phyloP scores from a whole-genome alignment of 257 asterid genomes.

The Handroanthus guayacan region DNA sequence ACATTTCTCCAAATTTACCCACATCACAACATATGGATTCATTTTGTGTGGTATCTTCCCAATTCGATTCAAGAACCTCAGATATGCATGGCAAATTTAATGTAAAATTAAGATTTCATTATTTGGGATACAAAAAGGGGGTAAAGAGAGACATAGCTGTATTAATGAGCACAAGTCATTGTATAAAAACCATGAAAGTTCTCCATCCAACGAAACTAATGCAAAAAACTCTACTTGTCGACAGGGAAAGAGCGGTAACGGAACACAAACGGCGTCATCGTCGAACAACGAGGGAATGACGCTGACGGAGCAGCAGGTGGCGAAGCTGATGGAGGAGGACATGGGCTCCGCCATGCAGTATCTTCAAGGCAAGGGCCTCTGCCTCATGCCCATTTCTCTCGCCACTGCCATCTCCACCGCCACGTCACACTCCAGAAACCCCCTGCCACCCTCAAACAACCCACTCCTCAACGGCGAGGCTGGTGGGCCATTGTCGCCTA shows the following conservation, averaged over 20 bases:
- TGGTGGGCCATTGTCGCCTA: slow-evolving; percentile 67
- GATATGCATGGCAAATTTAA: too few relatives aligned
- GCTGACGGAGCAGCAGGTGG: slow-evolving; percentile 82
- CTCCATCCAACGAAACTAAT: too few relatives aligned
- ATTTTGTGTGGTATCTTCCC: too few relatives aligned
- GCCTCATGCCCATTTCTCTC: slow-evolving; percentile 93
- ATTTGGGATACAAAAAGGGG: background rate
- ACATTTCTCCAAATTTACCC: too few relatives aligned
- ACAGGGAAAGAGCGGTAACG: slow-evolving; percentile 49
- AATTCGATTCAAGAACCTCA: too few relatives aligned
- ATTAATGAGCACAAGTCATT: background rate
- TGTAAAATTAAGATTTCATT: too few relatives aligned
- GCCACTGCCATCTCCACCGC: slow-evolving; percentile 86
- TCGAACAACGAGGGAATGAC: slow-evolving; percentile 67
- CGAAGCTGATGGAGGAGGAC: slow-evolving; percentile 88
- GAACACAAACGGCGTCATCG: slow-evolving; percentile 54
- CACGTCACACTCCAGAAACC: slow-evolving; percentile 69
- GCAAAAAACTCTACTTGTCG: background rate
- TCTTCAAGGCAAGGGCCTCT: slow-evolving; percentile 90
- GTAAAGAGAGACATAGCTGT: background rate
- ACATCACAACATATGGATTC: too few relatives aligned
- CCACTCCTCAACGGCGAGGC: slow-evolving; percentile 30
- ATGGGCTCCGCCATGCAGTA: slow-evolving; percentile 98
- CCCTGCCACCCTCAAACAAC: slow-evolving; percentile 25
- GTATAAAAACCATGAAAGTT: background rate